Evolutionary conservation across 768 basidiomycete species (phyloP), one percentile per base, ranked within the genome.

Genomic region (Galerina marginata): DNA sequence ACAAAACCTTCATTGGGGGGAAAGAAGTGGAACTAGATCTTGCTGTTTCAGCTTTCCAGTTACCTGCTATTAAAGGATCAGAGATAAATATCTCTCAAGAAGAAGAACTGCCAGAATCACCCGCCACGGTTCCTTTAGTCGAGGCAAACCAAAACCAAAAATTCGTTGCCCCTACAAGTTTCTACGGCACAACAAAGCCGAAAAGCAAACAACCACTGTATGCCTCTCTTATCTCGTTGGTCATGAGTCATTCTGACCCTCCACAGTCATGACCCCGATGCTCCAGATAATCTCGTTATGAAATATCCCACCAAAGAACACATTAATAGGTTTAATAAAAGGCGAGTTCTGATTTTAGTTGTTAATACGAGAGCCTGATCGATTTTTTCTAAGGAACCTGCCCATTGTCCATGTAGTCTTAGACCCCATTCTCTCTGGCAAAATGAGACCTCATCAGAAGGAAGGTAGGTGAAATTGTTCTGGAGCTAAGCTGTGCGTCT

Each of bases 371-470:
- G 56, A 2, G 39, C 37, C 61, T 65, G 16, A 54, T 43, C 36
- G 23, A 49, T 39, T 39, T 15, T 26, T 39, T 15, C 29, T 14
- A 55, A 95, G 93, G 70, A 79, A 83, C 56, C 66, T 83, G 11
- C 81, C 88, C 4, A 71, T 95, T 10, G 83, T 92, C 10, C 84
- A 88, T 54, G 96, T 99, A 4, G 96, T 99, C 2, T 72, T 99
- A 29, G 96, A 99, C 71, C 96, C 96, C 2, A 75, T 91, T n/a
- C 71, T 99, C 23, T 80, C 86, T 1, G 81, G 84, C 39, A 83
- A 83, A 53, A 84, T 99, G 74, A 82, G 96, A 53, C 86, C 90
- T 12, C 97, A 99, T 76, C 97, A 99, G 69, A 80, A 83, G 47
- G 95, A 97, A 82, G 95, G 95, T 84, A 56, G 25, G 68, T 53